A percentile compares a stretch with the other conserved stretches of the same genome.
phyloP scores from a whole-genome alignment of 1,284 basidiomycete species.

The Malassezia psittaci region DNA sequence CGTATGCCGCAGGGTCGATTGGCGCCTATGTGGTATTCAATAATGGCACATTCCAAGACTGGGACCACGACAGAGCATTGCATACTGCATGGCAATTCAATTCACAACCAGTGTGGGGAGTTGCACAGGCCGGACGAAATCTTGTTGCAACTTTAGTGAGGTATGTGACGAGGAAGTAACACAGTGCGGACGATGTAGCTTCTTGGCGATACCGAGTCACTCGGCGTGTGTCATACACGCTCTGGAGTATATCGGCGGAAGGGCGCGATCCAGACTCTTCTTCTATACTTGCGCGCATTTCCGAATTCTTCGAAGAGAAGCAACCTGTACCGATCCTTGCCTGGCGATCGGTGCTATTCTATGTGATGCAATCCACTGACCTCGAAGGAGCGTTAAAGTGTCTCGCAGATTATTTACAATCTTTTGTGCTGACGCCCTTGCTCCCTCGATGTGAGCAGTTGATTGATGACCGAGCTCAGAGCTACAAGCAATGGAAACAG shows the following conservation, averaged over 20 bases:
- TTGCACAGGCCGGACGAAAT: background rate
- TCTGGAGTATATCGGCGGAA: background rate
- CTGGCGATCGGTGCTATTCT: conserved; percentile 6
- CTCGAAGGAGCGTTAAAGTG: background rate
- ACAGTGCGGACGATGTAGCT: conserved; percentile 7
- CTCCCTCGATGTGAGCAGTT: background rate
- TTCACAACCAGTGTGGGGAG: conserved; percentile 8
- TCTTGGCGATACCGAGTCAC: conserved; percentile 16
- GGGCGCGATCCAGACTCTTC: background rate
- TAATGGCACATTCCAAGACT: no score
- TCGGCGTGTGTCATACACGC: conserved; percentile 3
- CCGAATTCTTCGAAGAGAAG: background rate
- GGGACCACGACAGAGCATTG: no score
- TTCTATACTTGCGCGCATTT: background rate
- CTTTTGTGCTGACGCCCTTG: background rate
- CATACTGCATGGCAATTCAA: background rate
- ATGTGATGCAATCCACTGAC: background rate
- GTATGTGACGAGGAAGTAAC: background rate
- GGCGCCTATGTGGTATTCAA: no score
- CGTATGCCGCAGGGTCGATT: no score
- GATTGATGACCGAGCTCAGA: background rate
- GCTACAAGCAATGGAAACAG: background rate
- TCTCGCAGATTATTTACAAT: background rate
- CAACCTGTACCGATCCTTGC: background rate
- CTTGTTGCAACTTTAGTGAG: background rate